Base-by-base conservation (phyloP, 805 yeast genomes). In the Kodamaea neixiangensis region DNA sequence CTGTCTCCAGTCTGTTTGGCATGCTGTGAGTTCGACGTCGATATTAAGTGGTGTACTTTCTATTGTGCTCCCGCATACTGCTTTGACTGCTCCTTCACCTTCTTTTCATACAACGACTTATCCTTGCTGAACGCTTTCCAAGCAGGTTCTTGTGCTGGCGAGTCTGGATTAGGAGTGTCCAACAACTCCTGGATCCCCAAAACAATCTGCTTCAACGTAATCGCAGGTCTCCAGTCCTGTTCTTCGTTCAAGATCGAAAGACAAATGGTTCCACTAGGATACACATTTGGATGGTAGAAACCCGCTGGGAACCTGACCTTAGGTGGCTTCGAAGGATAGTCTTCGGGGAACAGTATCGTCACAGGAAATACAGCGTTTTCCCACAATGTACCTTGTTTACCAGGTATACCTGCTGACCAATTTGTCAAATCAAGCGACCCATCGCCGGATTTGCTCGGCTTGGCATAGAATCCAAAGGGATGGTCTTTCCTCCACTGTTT, bases 401-500 rank as follows among this genome's bases (percentile, higher is more conserved):
- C 99, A 7, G 99, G 99, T 49, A 94, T 87, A 20, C 98, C 98
- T 14, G 97, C 96, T 13, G 82, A 83, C 99, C 99, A 94, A 61
- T 71, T 79, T 63, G 87, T 87, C 55, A 94, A 76, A 67, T 94
- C 91, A 55, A 94, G 75, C 0, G 90, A 74, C 2, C 99, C 99
- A 62, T 91, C 96, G 1, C 75, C 62, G n/a, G 78, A 75, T 66
- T 88, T 92, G 20, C 72, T 64, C 11, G 99, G 99, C 63, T 89
- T 89, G 35, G 99, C 99, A 58, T 73, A 92, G 69, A 94, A 94
- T 6, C 98, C 98, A 69, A 92, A 94, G 0, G 99, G 99, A 66
- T 94, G 99, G 67, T 91, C 97, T 67, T 90, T 93, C 59, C 99
- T 83, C 99, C 99, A 94, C 67, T 87, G 90, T 71, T 92, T 93